A percentile compares a stretch with the other conserved stretches of the same genome.
phyloP scores from a whole-genome alignment of 2,329 filamentous ascomycete species.

The Calonectria fujianensis region DNA sequence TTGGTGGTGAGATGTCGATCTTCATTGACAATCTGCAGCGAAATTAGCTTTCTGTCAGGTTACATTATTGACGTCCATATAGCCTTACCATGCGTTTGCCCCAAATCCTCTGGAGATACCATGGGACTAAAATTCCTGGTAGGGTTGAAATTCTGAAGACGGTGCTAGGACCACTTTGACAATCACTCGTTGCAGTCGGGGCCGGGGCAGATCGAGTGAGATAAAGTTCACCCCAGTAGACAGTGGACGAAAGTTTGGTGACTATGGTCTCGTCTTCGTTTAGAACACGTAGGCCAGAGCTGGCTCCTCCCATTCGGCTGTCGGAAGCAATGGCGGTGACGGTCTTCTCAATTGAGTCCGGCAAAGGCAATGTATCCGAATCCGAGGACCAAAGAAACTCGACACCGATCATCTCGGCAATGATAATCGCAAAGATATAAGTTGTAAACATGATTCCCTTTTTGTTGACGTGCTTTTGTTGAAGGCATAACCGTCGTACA shows the following conservation, averaged over 20 bases:
- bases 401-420: constrained; percentile 50
- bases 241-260: constrained; percentile 48
- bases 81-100: constrained; percentile 52
- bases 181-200: constrained; percentile 51
- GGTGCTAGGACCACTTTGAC: constrained; percentile 53
- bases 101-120: constrained; percentile 51
- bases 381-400: constrained; percentile 55
- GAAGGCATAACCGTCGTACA: constrained; percentile 49
- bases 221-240: constrained; percentile 55
- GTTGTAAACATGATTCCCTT: constrained; percentile 55
- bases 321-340: constrained; percentile 49
- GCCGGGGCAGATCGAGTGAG: constrained; percentile 51
- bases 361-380: constrained; percentile 50
- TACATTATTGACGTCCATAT: rapidly evolving
- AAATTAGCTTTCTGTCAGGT: neutral
- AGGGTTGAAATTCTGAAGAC: constrained; percentile 50
- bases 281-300: constrained; percentile 51
- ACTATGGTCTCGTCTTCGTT: constrained; percentile 48
- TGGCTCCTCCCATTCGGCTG: constrained; percentile 50
- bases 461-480: constrained; percentile 53
- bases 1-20: constrained; percentile 54
- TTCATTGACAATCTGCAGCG: constrained; percentile 52
- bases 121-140: constrained; percentile 50
- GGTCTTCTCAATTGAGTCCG: constrained; percentile 47
- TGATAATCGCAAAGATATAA: constrained; percentile 51